Conservation (phyloP, 495 filamentous ascomycete genomes). For the Neurospora hispaniola region DNA sequence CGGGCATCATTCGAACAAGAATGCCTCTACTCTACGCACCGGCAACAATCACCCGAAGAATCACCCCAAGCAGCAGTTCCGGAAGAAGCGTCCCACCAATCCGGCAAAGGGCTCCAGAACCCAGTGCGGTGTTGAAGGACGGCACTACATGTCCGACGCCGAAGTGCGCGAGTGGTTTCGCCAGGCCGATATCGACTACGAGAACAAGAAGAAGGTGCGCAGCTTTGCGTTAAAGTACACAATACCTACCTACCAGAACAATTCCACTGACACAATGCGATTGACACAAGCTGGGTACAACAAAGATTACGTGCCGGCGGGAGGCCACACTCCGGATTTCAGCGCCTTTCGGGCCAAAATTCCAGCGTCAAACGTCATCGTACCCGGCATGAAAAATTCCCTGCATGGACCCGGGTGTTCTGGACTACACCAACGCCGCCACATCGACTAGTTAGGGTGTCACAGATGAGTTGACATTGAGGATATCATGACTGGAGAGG, state of each 20-base stretch:
- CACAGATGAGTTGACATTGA: neutral
- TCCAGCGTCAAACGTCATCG: neutral
- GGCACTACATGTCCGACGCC: neutral
- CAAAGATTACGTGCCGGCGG: neutral
- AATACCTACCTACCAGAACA: neutral
- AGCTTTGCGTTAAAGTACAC: neutral
- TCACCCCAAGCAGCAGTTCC: neutral
- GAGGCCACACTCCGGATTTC: neutral
- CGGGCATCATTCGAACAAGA: neutral
- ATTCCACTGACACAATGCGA: neutral
- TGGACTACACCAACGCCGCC: no score
- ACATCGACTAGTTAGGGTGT: neutral
- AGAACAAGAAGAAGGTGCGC: neutral
- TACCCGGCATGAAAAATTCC: neutral
- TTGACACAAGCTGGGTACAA: neutral
- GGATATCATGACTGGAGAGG: neutral
- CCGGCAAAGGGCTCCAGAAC: no score
- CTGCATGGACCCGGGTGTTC: neutral
- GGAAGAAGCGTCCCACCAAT: neutral
- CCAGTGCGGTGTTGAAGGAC: neutral
- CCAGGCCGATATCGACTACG: neutral
- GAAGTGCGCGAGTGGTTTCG: neutral
- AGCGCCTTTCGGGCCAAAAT: neutral
- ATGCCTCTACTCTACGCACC: neutral
- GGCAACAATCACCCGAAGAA: fast-evolving